Evolutionary conservation across 2,329 filamentous ascomycete species (phyloP), one percentile per base, ranked within the genome.

Genomic region (Colletotrichum chlorophyti): DNA sequence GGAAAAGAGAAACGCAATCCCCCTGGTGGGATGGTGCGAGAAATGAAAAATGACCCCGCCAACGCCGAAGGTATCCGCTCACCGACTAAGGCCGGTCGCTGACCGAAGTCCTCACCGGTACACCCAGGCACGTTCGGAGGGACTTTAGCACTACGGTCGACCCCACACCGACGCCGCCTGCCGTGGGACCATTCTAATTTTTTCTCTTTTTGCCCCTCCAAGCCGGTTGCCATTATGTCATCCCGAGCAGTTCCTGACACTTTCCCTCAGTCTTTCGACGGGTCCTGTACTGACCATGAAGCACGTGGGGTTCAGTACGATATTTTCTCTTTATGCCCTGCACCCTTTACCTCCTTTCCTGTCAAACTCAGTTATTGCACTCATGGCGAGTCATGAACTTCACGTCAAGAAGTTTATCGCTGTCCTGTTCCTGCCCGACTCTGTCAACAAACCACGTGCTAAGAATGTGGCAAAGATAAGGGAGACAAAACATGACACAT

Each of bases 51-150:
- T 7, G 40, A 60, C 58, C 58, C 58, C 58, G 53, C 58, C 53
- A 60, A 60, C 53, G 58, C 58, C 58, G 58, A 60, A 58, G 58
- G 42, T 60, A 60, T 58, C 58, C 58, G 58, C 46, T 48, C 47
- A 24, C 52, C 29, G 29, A 38, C 35, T 19, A 38, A 38, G 21
- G 21, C 17, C 21, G 35, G 35, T 38, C 35, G 15, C 15, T 38
- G 17, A n/a, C n/a, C n/a, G n/a, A n/a, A n/a, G n/a, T n/a, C n/a
- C n/a, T n/a, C n/a, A n/a, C n/a, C n/a, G n/a, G n/a, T n/a, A n/a
- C n/a, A n/a, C n/a, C n/a, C n/a, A n/a, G n/a, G n/a, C n/a, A n/a
- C n/a, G n/a, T n/a, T n/a, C n/a, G n/a, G n/a, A n/a, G n/a, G n/a
- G n/a, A n/a, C n/a, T n/a, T n/a, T n/a, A n/a, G n/a, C n/a, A n/a